These are phyloP conservation scores for Saccharomycopsis sp. DNA, from an alignment of 805 yeast genomes.

Conservation along the genomic window DNA sequence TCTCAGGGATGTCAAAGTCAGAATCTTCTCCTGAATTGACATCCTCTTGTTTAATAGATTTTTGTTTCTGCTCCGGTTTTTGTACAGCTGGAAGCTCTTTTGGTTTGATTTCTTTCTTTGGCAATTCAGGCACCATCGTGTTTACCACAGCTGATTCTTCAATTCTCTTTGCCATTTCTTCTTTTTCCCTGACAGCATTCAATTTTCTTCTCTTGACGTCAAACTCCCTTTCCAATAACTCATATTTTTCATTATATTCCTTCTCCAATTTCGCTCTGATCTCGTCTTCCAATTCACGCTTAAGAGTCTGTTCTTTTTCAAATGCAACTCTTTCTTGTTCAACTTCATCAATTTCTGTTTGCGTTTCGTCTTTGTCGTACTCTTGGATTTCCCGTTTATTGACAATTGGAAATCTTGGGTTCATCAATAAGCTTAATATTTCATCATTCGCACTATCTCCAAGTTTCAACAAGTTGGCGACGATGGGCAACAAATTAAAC, in stretches of 20 bases:
- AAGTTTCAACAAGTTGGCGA: conserved; percentile 41
- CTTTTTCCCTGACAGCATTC: not conserved
- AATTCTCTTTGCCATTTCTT: no score
- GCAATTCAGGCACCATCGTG: not conserved
- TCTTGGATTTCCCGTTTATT: conserved; percentile 24
- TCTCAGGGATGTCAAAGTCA: conserved; percentile 21
- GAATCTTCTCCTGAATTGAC: conserved; percentile 10
- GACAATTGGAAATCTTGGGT: conserved; percentile 67
- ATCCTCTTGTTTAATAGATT: not conserved
- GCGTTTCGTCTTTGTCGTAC: conserved; percentile 22
- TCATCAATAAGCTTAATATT: conserved; percentile 51
- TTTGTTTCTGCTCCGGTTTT: not conserved
- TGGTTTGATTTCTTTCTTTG: not conserved
- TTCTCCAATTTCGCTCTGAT: conserved; percentile 1
- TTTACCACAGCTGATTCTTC: not conserved
- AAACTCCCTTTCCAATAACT: conserved; percentile 5
- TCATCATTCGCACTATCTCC: conserved; percentile 33
- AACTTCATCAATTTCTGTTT: conserved; percentile 28
- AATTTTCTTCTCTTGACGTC: not conserved
- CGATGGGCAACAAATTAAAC: conserved; percentile 66
- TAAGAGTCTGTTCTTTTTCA: not conserved
- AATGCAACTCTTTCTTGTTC: conserved; percentile 10
- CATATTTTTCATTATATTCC: no score
- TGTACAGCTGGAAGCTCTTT: not conserved
- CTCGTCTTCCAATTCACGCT: not conserved